phyloP scores from a whole-genome alignment of 768 basidiomycete species.

The Psilocybe tampanensis region DNA sequence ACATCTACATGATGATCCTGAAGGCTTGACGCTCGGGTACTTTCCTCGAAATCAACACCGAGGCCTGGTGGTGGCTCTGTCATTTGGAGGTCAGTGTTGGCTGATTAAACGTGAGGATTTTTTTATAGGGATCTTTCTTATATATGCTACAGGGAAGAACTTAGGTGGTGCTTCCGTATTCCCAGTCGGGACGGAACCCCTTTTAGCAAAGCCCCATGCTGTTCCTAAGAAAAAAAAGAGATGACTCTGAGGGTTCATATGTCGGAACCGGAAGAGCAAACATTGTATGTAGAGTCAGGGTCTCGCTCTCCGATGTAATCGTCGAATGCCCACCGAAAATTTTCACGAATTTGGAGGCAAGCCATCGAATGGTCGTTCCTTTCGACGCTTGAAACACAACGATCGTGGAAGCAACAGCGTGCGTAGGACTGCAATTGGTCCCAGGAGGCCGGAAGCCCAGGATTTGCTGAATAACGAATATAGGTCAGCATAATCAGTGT shows the following conservation, averaged over 20 bases:
- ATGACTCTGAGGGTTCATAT: background rate
- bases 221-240: background rate
- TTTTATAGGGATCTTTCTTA: background rate
- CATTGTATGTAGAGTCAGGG: background rate
- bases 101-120: background rate
- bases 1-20: slow-evolving; percentile 51
- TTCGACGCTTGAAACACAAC: background rate
- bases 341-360: background rate
- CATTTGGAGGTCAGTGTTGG: slow-evolving; percentile 1
- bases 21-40: slow-evolving; percentile 4
- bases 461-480: background rate
- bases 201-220: background rate
- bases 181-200: background rate
- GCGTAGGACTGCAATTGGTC: background rate
- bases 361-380: no score
- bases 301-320: background rate
- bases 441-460: background rate
- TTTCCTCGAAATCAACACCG: background rate
- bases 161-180: background rate
- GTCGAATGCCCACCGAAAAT: background rate
- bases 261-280: slow-evolving; percentile 1
- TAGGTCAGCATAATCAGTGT: background rate
- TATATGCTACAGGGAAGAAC: background rate
- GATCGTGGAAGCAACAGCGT: background rate
- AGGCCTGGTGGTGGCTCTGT: slow-evolving; percentile 2